These are phyloP conservation scores for Rugonectria rugulosa DNA, from an alignment of 2,329 filamentous ascomycete genomes.

Conservation along the genomic window DNA sequence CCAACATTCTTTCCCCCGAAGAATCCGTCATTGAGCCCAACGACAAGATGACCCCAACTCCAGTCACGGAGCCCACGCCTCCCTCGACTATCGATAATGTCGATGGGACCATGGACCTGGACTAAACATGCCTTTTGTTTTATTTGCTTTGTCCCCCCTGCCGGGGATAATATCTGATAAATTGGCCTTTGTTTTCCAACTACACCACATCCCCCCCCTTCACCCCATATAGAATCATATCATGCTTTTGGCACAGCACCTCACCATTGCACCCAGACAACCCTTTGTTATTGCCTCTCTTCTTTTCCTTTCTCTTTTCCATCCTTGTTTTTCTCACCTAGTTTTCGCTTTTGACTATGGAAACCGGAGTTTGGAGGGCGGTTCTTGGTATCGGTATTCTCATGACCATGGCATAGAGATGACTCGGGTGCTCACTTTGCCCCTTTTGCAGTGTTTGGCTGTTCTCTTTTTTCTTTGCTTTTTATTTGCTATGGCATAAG, in stretches of 20 bases:
- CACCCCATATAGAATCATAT: slow-evolving; percentile 28
- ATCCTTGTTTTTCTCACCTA: slow-evolving; percentile 16
- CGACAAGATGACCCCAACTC: slow-evolving; percentile 42
- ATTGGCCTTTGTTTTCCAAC: slow-evolving; percentile 29
- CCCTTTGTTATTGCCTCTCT: too few relatives aligned
- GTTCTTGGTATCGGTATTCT: slow-evolving; percentile 32
- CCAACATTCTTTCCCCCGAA: slow-evolving; percentile 37
- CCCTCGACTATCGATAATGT: slow-evolving; percentile 50
- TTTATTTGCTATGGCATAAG: slow-evolving; percentile 18
- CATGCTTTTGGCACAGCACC: slow-evolving; percentile 12
- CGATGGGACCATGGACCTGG: slow-evolving; percentile 50
- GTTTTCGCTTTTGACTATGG: slow-evolving; percentile 25
- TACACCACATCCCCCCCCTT: slow-evolving; percentile 27
- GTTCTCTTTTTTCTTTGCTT: not conserved
- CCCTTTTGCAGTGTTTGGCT: slow-evolving; percentile 2
- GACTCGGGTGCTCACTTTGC: slow-evolving; percentile 29
- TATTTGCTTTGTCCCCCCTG: not conserved
- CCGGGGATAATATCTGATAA: slow-evolving; percentile 18
- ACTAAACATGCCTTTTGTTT: slow-evolving; percentile 35
- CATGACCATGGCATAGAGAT: slow-evolving; percentile 38
- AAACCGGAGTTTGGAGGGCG: slow-evolving; percentile 31
- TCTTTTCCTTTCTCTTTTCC: too few relatives aligned
- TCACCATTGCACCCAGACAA: not conserved
- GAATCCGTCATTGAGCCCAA: slow-evolving; percentile 40
- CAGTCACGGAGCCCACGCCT: slow-evolving; percentile 49